Base-by-base conservation (phyloP, 371 early-diverging fungal species). In the Actinomortierella ambigua region DNA sequence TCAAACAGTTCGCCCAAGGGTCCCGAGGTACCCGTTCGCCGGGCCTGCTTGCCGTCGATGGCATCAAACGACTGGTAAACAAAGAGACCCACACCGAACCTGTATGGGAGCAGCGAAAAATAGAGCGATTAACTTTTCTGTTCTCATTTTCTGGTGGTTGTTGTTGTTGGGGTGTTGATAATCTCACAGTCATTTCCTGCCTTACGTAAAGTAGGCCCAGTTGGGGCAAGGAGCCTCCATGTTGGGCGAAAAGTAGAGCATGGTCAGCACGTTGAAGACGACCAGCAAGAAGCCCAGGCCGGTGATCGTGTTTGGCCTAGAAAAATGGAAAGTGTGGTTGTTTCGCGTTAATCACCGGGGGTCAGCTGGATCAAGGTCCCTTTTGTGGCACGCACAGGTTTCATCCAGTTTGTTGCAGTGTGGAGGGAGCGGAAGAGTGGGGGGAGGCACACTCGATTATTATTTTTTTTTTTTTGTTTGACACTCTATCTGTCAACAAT, bases 31-130 rank as follows among this genome's bases (percentile, higher is more conserved):
- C 91, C 90, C 23, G 98, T 98, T 63, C 94, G 82, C 58, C 99
- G 83, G 2, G 99, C 99, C 79, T 99, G 99, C 78, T 95, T 95
- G 42, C 99, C 99, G 76, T 99, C 99, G 54, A 99, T 92, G 67
- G 93, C 94, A 80, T 99, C 99, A 68, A 97, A 90, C 1, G 97
- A 94, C 52, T 94, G 95, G 77, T 98, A 98, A 13, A 97, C 77
- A 88, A 95, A 98, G 50, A 98, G 76, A 28, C 94, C 93, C 26
- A 91, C 57, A n/a, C 90, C 95, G 53, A 39, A 47, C 41, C 22
- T 23, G 59, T n/a, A 43, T 59, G 14, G 29, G 28, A 20, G 27
- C 17, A 56, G 23, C 28, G 42, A 50, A 48, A 24, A 17, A 41
- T 20, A 22, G 1, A 41, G 4, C 34, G 4, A 11, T 34, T 34